These are phyloP conservation scores for Pseudomonodictys pantanalensis DNA, from an alignment of 495 filamentous ascomycete genomes.

Conservation along the genomic window DNA sequence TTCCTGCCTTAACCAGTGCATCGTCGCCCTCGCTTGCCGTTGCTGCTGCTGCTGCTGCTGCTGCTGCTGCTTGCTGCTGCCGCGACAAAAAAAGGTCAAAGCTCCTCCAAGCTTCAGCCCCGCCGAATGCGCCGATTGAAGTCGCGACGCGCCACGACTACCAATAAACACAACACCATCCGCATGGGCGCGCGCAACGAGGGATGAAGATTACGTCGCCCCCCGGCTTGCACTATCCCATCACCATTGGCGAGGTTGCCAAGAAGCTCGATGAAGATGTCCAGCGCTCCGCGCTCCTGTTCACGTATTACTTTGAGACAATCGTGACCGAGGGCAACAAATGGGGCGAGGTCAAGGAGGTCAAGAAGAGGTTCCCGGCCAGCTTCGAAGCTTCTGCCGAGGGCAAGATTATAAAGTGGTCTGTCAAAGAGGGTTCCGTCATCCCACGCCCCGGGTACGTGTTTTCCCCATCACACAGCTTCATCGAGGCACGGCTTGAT, in stretches of 20 bases:
- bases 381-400: slow-evolving; percentile 80
- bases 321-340: slow-evolving; percentile 70
- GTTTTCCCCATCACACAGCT: background rate
- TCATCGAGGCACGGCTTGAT: slow-evolving; percentile 27
- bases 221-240: slow-evolving; percentile 77
- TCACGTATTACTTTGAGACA: slow-evolving; percentile 81
- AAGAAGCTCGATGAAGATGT: slow-evolving; percentile 72
- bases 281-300: slow-evolving; percentile 67
- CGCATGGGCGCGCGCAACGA: slow-evolving; percentile 27
- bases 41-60: slow-evolving; percentile 3
- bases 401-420: slow-evolving; percentile 73
- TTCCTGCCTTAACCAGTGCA: background rate
- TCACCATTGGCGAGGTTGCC: slow-evolving; percentile 85
- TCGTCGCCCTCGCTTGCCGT: background rate
- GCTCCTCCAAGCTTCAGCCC: slow-evolving; percentile 5
- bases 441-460: slow-evolving; percentile 46
- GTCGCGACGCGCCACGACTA: slow-evolving; percentile 16
- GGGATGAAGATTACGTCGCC: slow-evolving; percentile 52
- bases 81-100: slow-evolving; percentile 7
- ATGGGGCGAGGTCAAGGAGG: slow-evolving; percentile 61
- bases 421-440: slow-evolving; percentile 66
- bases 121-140: slow-evolving; percentile 24
- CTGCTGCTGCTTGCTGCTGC: background rate
- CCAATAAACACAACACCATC: slow-evolving; percentile 6
- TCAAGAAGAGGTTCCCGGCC: slow-evolving; percentile 67